phyloP scores from a whole-genome alignment of 169 alveolate genomes.

The Plasmodium gonderi region DNA sequence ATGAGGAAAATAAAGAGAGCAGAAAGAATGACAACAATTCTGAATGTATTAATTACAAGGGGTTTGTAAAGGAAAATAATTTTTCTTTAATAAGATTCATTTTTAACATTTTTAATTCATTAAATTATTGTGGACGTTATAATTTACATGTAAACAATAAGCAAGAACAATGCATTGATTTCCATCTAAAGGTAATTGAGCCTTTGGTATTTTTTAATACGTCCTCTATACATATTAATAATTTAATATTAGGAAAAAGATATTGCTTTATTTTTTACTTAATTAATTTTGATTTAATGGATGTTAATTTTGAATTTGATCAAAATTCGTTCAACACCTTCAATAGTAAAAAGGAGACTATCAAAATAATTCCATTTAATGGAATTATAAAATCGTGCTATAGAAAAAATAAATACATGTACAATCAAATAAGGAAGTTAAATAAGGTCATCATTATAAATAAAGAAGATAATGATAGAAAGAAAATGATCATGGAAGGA shows the following conservation, averaged over 20 bases:
- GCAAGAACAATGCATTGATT: background rate
- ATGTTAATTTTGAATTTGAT: constrained; percentile 67
- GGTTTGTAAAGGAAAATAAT: constrained; percentile 20
- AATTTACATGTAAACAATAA: constrained; percentile 33
- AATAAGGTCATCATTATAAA: background rate
- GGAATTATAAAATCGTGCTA: constrained; percentile 65
- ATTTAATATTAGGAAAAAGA: constrained; percentile 62
- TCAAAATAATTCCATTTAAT: constrained; percentile 43
- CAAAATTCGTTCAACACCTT: constrained; percentile 51
- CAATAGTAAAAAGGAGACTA: constrained; percentile 58
- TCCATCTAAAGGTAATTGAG: constrained; percentile 28
- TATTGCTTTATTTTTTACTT: constrained; percentile 66
- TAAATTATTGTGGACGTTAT: constrained; percentile 17
- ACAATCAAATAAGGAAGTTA: constrained; percentile 12
- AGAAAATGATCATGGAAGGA: background rate
- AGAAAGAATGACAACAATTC: constrained; percentile 1
- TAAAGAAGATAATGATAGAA: background rate
- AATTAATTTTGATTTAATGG: constrained; percentile 63
- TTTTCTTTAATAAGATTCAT: constrained; percentile 22
- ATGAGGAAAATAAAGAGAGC: background rate
- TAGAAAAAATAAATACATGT: constrained; percentile 31
- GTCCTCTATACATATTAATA: constrained; percentile 53
- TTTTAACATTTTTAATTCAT: constrained; percentile 17
- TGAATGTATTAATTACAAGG: constrained; percentile 56
- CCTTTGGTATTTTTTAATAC: constrained; percentile 63